These are phyloP conservation scores for Sechiopsis laciniata DNA, from an alignment of 306 rosid genomes.

Conservation along the genomic window DNA sequence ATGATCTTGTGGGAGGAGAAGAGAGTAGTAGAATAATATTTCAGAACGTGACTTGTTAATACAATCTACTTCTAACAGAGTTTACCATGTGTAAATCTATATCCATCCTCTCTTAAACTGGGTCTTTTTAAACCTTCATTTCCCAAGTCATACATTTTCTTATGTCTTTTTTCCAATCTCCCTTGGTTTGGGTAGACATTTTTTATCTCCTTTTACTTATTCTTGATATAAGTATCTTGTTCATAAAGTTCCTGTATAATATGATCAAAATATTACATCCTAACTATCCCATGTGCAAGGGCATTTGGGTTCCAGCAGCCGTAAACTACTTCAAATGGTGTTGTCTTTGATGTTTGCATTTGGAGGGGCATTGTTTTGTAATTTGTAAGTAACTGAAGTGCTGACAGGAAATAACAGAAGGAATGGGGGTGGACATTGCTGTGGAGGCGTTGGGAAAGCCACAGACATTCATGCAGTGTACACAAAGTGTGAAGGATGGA, in stretches of 20 bases:
- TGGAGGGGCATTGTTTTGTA: neutral
- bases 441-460: slow-evolving; percentile 93
- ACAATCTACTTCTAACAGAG: neutral
- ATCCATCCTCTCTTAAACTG: neutral
- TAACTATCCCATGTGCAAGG: too few species aligned
- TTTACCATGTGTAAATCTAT: neutral
- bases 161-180: neutral
- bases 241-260: neutral
- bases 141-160: neutral
- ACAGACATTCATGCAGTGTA: slow-evolving; percentile 77
- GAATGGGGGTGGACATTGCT: slow-evolving; percentile 86
- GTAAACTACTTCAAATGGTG: neutral
- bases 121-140: neutral
- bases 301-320: neutral
- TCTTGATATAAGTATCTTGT: neutral
- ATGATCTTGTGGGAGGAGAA: neutral
- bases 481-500: slow-evolving; percentile 80
- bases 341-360: neutral
- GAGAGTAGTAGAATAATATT: neutral
- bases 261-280: too few species aligned
- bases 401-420: slow-evolving; percentile 84
- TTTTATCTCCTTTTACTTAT: neutral
- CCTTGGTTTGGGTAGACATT: neutral
- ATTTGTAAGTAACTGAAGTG: neutral
- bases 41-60: too few species aligned